A percentile compares a stretch with the other conserved stretches of the same genome.
Conservation (phyloP, 2,329 filamentous ascomycete genomes). For the Venturia nashicola region DNA sequence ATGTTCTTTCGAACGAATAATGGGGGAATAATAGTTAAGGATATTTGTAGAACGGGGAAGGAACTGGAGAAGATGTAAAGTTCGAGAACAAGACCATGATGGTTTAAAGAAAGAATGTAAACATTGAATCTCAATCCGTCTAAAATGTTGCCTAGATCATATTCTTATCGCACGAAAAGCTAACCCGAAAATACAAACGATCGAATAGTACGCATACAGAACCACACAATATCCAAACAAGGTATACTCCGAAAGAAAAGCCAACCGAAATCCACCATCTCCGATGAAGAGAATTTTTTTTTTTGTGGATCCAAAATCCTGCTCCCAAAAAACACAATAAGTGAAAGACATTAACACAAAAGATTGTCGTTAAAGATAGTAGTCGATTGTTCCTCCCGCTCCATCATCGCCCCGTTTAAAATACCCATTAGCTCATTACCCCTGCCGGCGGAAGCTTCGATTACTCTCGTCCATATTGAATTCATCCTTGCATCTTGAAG, state of each 20-base stretch:
- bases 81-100: neutral
- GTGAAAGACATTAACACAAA: constrained; percentile 4
- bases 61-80: no score
- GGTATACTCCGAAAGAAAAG: neutral
- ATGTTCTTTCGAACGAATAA: no score
- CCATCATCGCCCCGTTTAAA: neutral
- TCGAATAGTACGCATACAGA: neutral
- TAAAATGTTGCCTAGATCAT: neutral
- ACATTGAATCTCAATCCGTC: neutral
- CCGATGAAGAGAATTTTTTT: neutral
- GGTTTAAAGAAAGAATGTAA: neutral
- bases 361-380: constrained; percentile 4
- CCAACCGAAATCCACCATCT: neutral
- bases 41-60: no score
- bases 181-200: neutral
- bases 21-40: no score
- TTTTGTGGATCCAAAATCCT: neutral
- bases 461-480: neutral
- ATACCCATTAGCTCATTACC: constrained; percentile 4
- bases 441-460: neutral
- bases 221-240: neutral
- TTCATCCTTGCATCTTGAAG: neutral
- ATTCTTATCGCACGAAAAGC: neutral
- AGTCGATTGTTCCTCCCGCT: neutral
- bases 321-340: neutral